A percentile compares a stretch with the other conserved stretches of the same genome.
Evolutionary conservation across 257 asterid genomes (phyloP).

Genomic region (Solanum arcanum): DNA sequence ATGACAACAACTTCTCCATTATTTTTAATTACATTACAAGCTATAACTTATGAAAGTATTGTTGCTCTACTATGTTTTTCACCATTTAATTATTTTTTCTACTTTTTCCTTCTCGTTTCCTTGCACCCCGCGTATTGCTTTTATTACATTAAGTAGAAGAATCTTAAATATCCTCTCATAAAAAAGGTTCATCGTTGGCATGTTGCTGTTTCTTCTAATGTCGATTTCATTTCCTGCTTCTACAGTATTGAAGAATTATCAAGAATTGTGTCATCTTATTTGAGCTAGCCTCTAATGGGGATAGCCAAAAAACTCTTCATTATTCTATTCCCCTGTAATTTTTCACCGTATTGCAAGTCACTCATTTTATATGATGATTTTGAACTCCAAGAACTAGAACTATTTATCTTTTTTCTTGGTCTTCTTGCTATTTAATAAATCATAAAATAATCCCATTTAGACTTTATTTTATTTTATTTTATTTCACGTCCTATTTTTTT

Average conservation of each 20-base stretch:
- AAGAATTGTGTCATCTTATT: too few relatives aligned
- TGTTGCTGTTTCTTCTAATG: too few relatives aligned
- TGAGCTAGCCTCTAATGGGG: too few relatives aligned
- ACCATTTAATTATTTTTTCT: not conserved
- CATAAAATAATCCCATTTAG: not conserved
- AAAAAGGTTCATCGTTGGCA: not conserved
- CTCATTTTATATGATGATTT: too few relatives aligned
- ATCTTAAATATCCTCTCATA: not conserved
- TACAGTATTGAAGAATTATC: too few relatives aligned
- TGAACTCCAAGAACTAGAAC: not conserved
- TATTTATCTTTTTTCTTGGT: not conserved
- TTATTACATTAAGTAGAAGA: too few relatives aligned
- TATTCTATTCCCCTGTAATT: too few relatives aligned
- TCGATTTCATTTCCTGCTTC: too few relatives aligned
- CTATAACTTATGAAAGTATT: slow-evolving; percentile 36
- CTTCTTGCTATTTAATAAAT: not conserved
- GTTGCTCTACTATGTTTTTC: slow-evolving; percentile 8
- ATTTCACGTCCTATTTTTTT: not conserved
- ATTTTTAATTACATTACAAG: slow-evolving; percentile 13
- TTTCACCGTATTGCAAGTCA: too few relatives aligned
- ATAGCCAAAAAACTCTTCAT: too few relatives aligned
- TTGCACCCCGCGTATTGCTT: not conserved
- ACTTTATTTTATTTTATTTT: not conserved
- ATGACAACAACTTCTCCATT: slow-evolving; percentile 2
- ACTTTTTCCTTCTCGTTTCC: not conserved